Base-by-base conservation (phyloP, 2,329 filamentous ascomycete genomes). In the Fusarium sp. region DNA sequence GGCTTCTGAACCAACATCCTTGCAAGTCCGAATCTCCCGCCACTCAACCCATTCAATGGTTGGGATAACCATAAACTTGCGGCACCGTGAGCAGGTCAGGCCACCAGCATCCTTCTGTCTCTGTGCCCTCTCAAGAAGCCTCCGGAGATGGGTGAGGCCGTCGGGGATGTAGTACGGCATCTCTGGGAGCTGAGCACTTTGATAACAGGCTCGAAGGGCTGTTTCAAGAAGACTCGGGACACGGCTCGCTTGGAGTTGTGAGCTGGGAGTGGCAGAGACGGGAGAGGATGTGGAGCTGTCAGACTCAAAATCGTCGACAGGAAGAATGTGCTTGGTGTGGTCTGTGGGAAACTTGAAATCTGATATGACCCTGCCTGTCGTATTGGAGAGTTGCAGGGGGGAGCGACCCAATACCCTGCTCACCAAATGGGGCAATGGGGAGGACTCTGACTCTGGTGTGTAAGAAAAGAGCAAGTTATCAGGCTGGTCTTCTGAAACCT, bases 1-100 rank as follows among this genome's bases (percentile, higher is more conserved):
- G 16, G 47, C 59, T 16, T 69, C 63, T 9, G 70, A 40, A n/a
- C 50, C 25, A 16, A 59, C 33, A 11, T 63, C 59, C 25, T 75
- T 73, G 40, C 72, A 72, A 14, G 74, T 78, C 27, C 74, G 69
- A 27, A 84, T 64, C 66, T 88, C 84, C 79, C 88, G 90, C 88
- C 91, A 92, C 77, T 92, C 91, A 9, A 92, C 81, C 91, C 91
- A 92, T 76, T 90, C 86, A 0, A 87, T 83, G 5, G 86, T 80
- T 4, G 90, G 88, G 25, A 88, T 82, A 8, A 90, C 81, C 5
- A 88, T 85, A 10, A 79, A 77, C 31, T 85, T 85, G 27, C 80
- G 74, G 76, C 91, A 92, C 0, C 85, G 81, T 1, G 88, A 87
- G 74, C 91, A 92, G 3, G 77, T 77, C 31, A 86, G 76, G 2